Percentiles rank a stretch among this genome's conserved stretches.
These are phyloP conservation scores for Candida labiduridarum DNA, from an alignment of 1,139 yeast species.

Conservation along the genomic window DNA sequence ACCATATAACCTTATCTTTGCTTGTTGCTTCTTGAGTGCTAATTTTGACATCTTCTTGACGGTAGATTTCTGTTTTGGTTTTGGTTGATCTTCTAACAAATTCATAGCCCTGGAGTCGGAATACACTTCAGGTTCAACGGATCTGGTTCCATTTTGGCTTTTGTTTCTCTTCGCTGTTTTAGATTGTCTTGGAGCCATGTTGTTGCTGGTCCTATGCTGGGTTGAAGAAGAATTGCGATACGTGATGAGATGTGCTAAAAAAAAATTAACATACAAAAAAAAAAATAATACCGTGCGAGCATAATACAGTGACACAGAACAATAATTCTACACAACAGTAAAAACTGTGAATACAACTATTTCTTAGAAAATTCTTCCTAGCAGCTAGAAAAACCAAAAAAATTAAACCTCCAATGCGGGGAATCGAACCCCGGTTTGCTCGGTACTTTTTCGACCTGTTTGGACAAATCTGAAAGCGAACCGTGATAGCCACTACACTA, in stretches of 20 bases:
- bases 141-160: conserved; percentile 55
- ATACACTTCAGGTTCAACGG: conserved; percentile 66
- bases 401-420: conserved; percentile 8
- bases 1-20: conserved; percentile 67
- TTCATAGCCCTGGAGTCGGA: conserved; percentile 69
- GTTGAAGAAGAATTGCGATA: background rate
- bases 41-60: conserved; percentile 53
- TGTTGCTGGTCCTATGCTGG: background rate
- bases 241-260: conserved; percentile 7
- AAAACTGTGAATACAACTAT: background rate
- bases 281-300: background rate
- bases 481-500: conserved; percentile 11
- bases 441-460: background rate
- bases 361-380: too few relatives aligned
- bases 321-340: background rate
- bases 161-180: conserved; percentile 58
- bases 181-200: conserved; percentile 62
- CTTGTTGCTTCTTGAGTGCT: conserved; percentile 65
- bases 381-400: conserved; percentile 7
- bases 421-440: conserved; percentile 11
- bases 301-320: background rate
- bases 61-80: conserved; percentile 61
- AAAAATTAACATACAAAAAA: conserved; percentile 3
- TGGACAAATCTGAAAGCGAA: conserved; percentile 6
- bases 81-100: conserved; percentile 61